A percentile compares a stretch with the other conserved stretches of the same genome.
These are phyloP conservation scores for Acephala macrosclerotiorum DNA, from an alignment of 2,329 filamentous ascomycete species.

Conservation along the genomic window DNA sequence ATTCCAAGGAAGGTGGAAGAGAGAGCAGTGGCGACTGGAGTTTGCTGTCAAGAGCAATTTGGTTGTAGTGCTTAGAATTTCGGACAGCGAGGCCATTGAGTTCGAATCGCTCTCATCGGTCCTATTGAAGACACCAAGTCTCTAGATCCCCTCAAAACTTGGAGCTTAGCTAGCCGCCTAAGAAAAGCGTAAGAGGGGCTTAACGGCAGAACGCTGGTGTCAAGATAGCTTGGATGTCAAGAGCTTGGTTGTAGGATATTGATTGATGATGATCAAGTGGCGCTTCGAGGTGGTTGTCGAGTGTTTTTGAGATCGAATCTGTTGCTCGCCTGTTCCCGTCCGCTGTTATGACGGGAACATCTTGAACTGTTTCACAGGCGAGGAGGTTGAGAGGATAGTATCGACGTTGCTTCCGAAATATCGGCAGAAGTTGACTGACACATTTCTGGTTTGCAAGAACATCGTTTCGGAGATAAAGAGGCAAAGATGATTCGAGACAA, in stretches of 20 bases:
- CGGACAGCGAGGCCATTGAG: no score
- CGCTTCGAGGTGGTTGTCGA: not conserved
- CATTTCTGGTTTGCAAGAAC: not conserved
- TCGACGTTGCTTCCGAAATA: not conserved
- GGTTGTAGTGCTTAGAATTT: no score
- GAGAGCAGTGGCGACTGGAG: no score
- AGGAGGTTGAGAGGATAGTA: not conserved
- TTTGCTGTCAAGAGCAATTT: no score
- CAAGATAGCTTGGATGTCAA: no score
- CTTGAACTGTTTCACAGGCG: conserved; percentile 1
- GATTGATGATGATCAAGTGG: no score
- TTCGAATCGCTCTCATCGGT: not conserved
- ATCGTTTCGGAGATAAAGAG: conserved; percentile 8
- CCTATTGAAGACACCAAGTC: not conserved
- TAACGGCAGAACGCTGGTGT: not conserved
- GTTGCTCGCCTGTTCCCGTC: not conserved
- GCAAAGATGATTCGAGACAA: not conserved
- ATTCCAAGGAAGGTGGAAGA: no score
- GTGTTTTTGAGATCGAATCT: not conserved
- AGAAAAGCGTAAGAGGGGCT: not conserved
- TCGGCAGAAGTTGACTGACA: not conserved
- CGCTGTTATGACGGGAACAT: not conserved
- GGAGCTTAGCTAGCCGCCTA: not conserved
- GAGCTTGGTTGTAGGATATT: no score
- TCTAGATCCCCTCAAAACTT: not conserved